Evolutionary conservation across 2,329 filamentous ascomycete species (phyloP).

Genomic region (Venturia asperata): DNA sequence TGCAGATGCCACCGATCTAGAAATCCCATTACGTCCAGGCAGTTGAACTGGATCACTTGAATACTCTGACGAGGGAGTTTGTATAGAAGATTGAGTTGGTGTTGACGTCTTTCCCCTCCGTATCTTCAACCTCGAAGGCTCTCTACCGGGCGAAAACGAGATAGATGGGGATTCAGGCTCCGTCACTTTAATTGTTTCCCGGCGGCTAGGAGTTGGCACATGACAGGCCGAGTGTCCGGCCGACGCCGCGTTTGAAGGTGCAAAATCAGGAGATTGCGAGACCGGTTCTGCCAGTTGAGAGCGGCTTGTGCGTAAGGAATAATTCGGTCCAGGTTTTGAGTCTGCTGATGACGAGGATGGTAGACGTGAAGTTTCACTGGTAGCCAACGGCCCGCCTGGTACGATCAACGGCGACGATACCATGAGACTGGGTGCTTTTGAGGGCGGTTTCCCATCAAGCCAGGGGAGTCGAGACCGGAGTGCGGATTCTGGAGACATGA

Average conservation of each 20-base stretch:
- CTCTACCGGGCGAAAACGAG: neutral
- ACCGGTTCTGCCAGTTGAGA: neutral
- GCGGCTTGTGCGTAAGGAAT: neutral
- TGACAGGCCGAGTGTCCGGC: neutral
- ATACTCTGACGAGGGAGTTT: neutral
- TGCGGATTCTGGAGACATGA: constrained; percentile 12
- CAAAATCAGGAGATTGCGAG: neutral
- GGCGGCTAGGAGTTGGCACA: neutral
- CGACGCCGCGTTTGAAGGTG: neutral
- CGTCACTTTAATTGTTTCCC: neutral
- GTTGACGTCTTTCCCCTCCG: neutral
- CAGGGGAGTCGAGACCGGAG: constrained; percentile 18
- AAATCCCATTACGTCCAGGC: neutral
- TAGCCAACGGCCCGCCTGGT: neutral
- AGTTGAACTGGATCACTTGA: neutral
- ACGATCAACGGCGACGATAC: constrained; percentile 1
- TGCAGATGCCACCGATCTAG: neutral
- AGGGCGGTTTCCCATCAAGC: constrained; percentile 12
- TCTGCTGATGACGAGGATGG: neutral
- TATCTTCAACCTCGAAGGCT: neutral
- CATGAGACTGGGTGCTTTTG: neutral
- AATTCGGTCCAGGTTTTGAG: neutral
- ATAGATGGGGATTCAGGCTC: neutral
- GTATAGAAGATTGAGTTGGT: neutral
- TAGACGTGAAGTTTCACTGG: neutral